phyloP scores from a whole-genome alignment of 768 basidiomycete species.

The Lentinula sp. region DNA sequence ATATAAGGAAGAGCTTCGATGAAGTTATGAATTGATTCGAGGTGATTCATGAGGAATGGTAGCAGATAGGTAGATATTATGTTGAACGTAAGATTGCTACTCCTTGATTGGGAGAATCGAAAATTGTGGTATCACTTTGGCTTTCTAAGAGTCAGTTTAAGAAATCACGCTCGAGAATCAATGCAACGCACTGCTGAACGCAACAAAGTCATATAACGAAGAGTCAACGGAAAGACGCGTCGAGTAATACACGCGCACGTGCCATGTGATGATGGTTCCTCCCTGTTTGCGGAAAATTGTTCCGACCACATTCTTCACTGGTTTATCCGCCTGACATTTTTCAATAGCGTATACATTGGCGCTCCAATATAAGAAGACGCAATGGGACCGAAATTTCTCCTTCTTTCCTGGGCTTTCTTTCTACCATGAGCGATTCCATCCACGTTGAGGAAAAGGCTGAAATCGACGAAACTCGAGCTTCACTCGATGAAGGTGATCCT shows the following conservation, averaged over 20 bases:
- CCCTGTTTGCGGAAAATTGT: not conserved
- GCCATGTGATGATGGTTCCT: not conserved
- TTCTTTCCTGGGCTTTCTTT: not conserved
- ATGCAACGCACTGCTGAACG: not conserved
- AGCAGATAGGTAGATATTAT: not conserved
- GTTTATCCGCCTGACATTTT: not conserved
- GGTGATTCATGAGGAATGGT: constrained; percentile 6
- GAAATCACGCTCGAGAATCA: not conserved
- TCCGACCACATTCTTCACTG: not conserved
- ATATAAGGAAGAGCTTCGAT: constrained; percentile 41
- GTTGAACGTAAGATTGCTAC: not conserved
- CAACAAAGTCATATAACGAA: not conserved
- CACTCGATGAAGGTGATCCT: constrained; percentile 3
- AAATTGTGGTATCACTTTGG: no score
- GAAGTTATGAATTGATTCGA: constrained; percentile 26
- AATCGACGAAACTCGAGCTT: not conserved
- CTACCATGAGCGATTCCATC: constrained; percentile 1
- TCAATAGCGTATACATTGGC: not conserved
- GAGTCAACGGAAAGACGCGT: not conserved
- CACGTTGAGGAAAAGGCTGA: constrained; percentile 1
- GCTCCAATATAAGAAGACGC: not conserved
- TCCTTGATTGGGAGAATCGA: not conserved
- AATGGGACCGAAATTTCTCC: not conserved
- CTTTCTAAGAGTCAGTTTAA: not conserved
- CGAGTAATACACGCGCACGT: not conserved